Conservation (phyloP, 139 green algal genomes). For the Asterochloris sp. region DNA sequence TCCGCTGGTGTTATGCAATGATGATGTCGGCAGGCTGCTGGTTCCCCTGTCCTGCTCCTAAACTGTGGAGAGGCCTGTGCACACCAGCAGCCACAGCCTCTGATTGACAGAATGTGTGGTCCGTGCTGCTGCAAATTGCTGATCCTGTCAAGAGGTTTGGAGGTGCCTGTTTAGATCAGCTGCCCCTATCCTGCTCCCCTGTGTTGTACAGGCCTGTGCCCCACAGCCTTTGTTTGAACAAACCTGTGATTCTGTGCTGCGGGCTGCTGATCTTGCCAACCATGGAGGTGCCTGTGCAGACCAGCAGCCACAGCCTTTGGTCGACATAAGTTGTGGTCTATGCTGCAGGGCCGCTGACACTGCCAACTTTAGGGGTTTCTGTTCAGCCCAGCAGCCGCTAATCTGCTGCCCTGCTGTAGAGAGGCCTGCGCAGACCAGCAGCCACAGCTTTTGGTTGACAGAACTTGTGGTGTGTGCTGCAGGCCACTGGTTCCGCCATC, state of each 20-base stretch:
- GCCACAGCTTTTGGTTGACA: background rate
- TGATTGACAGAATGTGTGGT: background rate
- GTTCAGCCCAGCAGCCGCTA: no score
- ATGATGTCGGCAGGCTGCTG: conserved; percentile 8
- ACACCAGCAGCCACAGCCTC: background rate
- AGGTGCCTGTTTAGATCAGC: no score
- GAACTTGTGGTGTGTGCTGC: no score
- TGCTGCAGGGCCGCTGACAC: no score
- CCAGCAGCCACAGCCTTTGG: background rate
- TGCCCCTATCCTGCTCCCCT: background rate
- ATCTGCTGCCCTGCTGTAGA: background rate
- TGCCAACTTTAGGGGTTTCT: no score
- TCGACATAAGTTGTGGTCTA: background rate
- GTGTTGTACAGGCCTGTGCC: conserved; percentile 9
- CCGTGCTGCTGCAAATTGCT: no score
- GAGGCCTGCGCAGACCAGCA: background rate
- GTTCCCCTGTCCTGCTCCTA: no score
- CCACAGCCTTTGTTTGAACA: no score
- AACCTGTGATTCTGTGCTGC: no score
- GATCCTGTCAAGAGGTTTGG: no score
- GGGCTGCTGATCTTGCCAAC: no score
- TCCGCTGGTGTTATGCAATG: background rate
- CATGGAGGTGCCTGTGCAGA: background rate
- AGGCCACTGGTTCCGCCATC: no score
- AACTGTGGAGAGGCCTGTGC: background rate